Percentiles rank a stretch among this genome's conserved stretches.
phyloP scores from a whole-genome alignment of 768 basidiomycete genomes.

The Boletus speciosus region DNA sequence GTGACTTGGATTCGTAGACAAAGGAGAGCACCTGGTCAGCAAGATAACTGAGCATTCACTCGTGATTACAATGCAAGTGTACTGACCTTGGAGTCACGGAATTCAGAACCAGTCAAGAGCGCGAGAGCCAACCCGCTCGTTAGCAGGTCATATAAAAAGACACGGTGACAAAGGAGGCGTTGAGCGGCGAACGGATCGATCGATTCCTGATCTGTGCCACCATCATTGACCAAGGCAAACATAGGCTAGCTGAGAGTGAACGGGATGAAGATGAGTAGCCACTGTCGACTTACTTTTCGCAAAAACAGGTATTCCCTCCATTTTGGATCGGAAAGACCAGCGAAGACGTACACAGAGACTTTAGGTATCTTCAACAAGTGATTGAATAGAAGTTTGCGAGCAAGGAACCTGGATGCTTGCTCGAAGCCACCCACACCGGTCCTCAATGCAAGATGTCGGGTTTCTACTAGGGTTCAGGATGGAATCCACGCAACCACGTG shows the following conservation, averaged over 20 bases:
- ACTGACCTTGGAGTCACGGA: conserved; percentile 59
- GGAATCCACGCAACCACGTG: neutral
- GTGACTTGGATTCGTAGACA: conserved; percentile 44
- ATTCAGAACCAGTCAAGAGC: conserved; percentile 51
- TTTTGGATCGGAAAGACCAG: conserved; percentile 39
- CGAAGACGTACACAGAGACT: conserved; percentile 46
- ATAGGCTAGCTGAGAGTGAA: conserved; percentile 48
- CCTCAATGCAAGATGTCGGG: conserved; percentile 39
- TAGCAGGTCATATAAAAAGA: conserved; percentile 48
- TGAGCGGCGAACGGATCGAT: conserved; percentile 14
- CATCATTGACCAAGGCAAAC: conserved; percentile 61
- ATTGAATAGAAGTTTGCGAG: conserved; percentile 47
- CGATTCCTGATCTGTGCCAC: conserved; percentile 29
- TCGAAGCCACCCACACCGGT: conserved; percentile 36
- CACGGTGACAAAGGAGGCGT: conserved; percentile 44
- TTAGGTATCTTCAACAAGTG: conserved; percentile 42
- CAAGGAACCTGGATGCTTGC: conserved; percentile 48
- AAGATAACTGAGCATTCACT: neutral
- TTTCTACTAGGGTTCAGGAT: conserved; percentile 33
- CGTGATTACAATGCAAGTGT: neutral
- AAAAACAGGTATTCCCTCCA: conserved; percentile 47
- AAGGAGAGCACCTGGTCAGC: conserved; percentile 53
- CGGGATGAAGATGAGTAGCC: neutral
- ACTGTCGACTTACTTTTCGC: conserved; percentile 36
- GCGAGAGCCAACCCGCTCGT: conserved; percentile 49